phyloP scores from a whole-genome alignment of 83 land plant genomes.

The Picea abies region DNA sequence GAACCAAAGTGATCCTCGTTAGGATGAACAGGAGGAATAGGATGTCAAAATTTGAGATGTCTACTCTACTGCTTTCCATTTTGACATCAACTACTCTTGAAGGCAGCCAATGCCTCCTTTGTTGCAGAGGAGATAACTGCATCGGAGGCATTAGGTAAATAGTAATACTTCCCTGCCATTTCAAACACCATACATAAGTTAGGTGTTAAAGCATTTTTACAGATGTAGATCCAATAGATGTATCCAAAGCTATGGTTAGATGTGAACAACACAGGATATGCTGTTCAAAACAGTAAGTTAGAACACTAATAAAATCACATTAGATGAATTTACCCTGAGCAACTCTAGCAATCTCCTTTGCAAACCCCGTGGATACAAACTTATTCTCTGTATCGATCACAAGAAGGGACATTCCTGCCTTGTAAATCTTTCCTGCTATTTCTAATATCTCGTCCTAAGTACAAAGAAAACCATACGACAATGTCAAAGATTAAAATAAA shows the following conservation, averaged over 20 bases:
- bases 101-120: conserved; percentile 76
- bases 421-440: conserved; percentile 94
- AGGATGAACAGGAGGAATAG: neutral
- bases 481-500: neutral
- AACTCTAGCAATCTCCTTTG: conserved; percentile 96
- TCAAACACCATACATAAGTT: neutral
- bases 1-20: neutral
- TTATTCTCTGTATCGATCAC: conserved; percentile 99
- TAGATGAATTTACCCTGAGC: conserved; percentile 75
- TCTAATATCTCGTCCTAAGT: conserved; percentile 91
- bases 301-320: neutral
- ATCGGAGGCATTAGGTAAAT: conserved; percentile 98
- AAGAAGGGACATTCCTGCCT: conserved; percentile 97
- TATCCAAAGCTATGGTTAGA: neutral
- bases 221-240: no score
- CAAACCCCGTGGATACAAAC: conserved; percentile 98
- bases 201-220: neutral
- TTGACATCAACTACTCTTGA: conserved; percentile 60
- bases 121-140: conserved; percentile 94
- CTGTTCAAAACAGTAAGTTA: neutral
- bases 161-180: conserved; percentile 90
- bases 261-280: neutral
- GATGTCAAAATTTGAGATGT: neutral
- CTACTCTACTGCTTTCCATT: neutral
- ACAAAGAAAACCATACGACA: neutral